phyloP scores from a whole-genome alignment of 768 basidiomycete genomes.

The Serpula lacrymans region DNA sequence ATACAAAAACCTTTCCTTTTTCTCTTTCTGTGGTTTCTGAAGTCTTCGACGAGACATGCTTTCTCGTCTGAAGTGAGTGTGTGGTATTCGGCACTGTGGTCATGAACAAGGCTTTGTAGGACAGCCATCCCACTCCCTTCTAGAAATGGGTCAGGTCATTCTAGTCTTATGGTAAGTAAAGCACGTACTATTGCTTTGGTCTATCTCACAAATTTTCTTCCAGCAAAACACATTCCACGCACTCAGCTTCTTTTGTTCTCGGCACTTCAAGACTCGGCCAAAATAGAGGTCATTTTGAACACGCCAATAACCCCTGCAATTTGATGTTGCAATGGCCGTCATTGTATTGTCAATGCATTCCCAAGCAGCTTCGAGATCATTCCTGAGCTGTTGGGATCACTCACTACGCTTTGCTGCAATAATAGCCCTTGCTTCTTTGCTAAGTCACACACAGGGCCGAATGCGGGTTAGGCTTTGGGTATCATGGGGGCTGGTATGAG shows the following conservation, averaged over 20 bases:
- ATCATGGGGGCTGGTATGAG: no score
- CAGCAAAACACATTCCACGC: conserved; percentile 8
- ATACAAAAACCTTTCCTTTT: neutral
- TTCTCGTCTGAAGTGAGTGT: neutral
- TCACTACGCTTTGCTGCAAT: neutral
- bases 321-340: neutral
- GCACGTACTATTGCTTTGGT: no score
- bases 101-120: neutral
- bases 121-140: neutral
- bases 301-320: conserved; percentile 1
- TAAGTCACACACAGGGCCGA: neutral
- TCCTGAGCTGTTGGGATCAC: neutral
- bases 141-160: neutral
- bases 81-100: neutral
- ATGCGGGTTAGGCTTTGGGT: neutral
- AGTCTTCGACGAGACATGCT: no score
- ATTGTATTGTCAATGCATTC: neutral
- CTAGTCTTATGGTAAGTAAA: neutral
- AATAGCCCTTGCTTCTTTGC: neutral
- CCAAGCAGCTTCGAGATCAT: conserved; percentile 4
- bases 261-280: neutral
- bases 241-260: conserved; percentile 4
- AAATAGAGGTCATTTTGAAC: conserved; percentile 7
- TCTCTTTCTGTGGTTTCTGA: neutral
- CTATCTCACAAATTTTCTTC: conserved; percentile 1